Evolutionary conservation across 805 yeast species (phyloP).

Genomic region (Teunomyces panamensis): DNA sequence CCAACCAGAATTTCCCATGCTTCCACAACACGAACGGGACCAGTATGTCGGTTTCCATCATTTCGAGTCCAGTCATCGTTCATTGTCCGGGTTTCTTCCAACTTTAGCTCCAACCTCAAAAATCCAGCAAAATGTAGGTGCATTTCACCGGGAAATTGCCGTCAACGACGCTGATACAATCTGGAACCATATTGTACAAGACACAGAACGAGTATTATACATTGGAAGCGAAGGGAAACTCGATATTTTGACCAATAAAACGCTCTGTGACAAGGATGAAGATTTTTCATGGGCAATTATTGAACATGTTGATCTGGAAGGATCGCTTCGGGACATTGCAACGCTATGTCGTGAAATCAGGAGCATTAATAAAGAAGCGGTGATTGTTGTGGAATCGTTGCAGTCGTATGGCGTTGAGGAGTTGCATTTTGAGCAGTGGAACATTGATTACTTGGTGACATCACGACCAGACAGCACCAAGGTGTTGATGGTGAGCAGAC

Average conservation of each 20-base stretch:
- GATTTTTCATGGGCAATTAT: neutral
- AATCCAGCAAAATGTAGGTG: neutral
- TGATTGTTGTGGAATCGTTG: constrained; percentile 7
- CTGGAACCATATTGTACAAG: neutral
- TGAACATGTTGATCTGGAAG: neutral
- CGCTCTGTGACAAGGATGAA: neutral
- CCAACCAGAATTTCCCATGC: constrained; percentile 16
- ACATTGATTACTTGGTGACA: constrained; percentile 9
- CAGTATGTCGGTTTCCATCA: constrained; percentile 8
- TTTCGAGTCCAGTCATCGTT: too few species aligned
- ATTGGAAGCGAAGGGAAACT: neutral
- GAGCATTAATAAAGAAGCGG: neutral
- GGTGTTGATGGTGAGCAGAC: neutral
- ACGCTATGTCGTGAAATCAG: neutral
- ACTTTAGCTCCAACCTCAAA: too few species aligned
- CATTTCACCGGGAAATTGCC: neutral
- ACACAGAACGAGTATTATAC: neutral
- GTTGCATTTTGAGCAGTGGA: constrained; percentile 14
- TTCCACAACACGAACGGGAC: constrained; percentile 13
- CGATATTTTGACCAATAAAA: neutral
- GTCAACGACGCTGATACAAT: neutral
- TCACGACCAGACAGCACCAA: neutral
- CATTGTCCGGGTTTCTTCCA: too few species aligned
- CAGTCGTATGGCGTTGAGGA: constrained; percentile 13
- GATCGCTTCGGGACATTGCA: neutral